A percentile compares a stretch with the other conserved stretches of the same genome.
Evolutionary conservation across 768 basidiomycete genomes (phyloP).

Genomic region (Cystofilobasidium macerans): DNA sequence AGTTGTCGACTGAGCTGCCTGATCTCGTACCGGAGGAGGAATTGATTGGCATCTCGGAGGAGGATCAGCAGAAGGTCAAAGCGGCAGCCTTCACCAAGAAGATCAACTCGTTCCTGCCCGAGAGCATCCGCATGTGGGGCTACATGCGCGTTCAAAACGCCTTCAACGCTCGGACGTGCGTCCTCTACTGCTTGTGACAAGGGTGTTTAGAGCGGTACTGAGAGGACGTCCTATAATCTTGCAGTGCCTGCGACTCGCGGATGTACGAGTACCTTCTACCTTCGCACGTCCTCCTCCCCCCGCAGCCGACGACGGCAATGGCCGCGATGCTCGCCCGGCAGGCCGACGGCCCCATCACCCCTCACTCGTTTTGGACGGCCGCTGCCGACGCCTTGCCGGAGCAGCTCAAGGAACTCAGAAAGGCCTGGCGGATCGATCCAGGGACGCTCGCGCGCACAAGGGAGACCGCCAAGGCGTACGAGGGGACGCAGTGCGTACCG

Average conservation of each 20-base stretch:
- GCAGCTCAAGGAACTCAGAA: conserved; percentile 21
- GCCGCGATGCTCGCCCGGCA: conserved; percentile 30
- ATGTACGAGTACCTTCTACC: conserved; percentile 98
- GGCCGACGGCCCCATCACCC: neutral
- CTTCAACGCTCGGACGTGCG: conserved; percentile 42
- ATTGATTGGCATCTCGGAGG: neutral
- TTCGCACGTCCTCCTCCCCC: conserved; percentile 80
- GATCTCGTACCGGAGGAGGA: conserved; percentile 41
- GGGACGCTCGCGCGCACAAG: conserved; percentile 52
- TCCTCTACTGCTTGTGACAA: neutral
- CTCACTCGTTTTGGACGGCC: conserved; percentile 31
- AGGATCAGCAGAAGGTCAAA: conserved; percentile 2
- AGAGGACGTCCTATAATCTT: neutral
- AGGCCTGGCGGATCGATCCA: conserved; percentile 53
- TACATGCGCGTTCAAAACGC: conserved; percentile 49
- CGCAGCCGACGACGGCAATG: conserved; percentile 62
- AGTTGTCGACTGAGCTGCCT: conserved; percentile 70
- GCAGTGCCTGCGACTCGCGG: conserved; percentile 79
- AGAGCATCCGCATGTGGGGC: conserved; percentile 85
- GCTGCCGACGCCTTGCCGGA: conserved; percentile 32
- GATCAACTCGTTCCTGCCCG: conserved; percentile 79
- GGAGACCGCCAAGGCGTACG: conserved; percentile 51
- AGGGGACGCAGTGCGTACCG: conserved; percentile 57
- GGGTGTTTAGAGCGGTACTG: neutral
- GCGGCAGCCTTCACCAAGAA: conserved; percentile 46